Evolutionary conservation across 306 rosid genomes (phyloP).

Genomic region (Canavalia ensiformis): DNA sequence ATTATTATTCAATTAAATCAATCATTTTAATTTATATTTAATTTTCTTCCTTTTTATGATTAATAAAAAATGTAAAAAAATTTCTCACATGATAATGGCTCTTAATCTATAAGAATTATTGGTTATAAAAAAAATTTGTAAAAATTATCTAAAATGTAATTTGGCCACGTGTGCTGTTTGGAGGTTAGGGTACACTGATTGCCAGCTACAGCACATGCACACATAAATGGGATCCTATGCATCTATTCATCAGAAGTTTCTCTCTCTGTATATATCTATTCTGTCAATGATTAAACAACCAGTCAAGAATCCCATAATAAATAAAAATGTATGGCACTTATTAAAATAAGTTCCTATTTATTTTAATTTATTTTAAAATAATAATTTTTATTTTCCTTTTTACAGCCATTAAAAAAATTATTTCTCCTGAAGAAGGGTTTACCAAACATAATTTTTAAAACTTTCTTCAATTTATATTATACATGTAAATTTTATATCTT

Average conservation of each 20-base stretch:
- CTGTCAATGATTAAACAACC: constrained; percentile 20
- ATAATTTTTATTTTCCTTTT: no score
- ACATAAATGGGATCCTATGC: constrained; percentile 32
- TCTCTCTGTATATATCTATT: not conserved
- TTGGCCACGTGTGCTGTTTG: constrained; percentile 52
- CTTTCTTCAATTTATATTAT: not conserved
- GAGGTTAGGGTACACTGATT: constrained; percentile 52
- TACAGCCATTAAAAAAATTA: no score
- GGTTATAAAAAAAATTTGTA: not conserved
- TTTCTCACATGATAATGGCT: not conserved
- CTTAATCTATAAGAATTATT: not conserved
- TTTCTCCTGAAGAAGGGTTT: no score
- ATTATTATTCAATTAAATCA: no score
- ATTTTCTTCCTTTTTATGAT: no score
- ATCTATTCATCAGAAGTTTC: constrained; percentile 11
- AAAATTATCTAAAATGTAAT: not conserved
- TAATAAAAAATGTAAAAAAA: no score
- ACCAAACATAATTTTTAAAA: not conserved
- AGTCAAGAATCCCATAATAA: not conserved
- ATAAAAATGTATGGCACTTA: not conserved
- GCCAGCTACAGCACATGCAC: constrained; percentile 40
- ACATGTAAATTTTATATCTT: not conserved
- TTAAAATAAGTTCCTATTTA: not conserved
- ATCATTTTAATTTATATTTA: no score
- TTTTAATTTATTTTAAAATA: no score